Evolutionary conservation across 352 stramenopile species (phyloP), one percentile per base, ranked within the genome.

Genomic region (Pythium insidiosum): DNA sequence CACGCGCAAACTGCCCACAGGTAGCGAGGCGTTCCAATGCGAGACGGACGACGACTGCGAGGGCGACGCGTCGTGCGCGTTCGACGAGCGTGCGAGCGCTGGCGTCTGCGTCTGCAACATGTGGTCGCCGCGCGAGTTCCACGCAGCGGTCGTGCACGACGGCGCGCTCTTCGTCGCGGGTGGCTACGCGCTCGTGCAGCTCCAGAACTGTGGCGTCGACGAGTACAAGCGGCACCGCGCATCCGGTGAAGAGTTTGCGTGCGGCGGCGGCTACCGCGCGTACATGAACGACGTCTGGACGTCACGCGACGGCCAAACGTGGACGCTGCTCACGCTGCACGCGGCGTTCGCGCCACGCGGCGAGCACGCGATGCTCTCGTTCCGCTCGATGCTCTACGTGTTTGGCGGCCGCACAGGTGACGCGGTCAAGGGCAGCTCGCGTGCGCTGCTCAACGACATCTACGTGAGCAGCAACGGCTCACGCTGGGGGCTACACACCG

Each of bases 271-370:
- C 21, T 83, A 85, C 55, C 69, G 73, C 6, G 56, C 72, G 16
- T 84, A 80, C 37, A 57, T 90, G 59, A 69, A 81, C 29, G 77
- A 90, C 34, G 59, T 90, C 0, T 90, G 77, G 77, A 77, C 45
- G 9, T 88, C 74, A 2, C 62, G 24, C 4, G 69, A 90, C 22
- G 77, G 77, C 13, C 61, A 75, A 25, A 56, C 53, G 13, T 90
- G 77, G 77, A 63, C 41, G 18, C 58, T 72, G 38, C 50, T 87
- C 19, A 70, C 41, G 20, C 48, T 70, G 15, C 47, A 67, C 16
- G 61, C 65, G 9, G 47, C 47, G 0, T 90, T 82, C 40, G 37
- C 56, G 4, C 57, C 66, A n/a, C 65, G 77, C 12, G 77, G 73
- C 19, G 73, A 87, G 50, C 73, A 87, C 51, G 67, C 72, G 3